Conservation (phyloP, 352 stramenopile species). For the Phytophthora chlamydospora region DNA sequence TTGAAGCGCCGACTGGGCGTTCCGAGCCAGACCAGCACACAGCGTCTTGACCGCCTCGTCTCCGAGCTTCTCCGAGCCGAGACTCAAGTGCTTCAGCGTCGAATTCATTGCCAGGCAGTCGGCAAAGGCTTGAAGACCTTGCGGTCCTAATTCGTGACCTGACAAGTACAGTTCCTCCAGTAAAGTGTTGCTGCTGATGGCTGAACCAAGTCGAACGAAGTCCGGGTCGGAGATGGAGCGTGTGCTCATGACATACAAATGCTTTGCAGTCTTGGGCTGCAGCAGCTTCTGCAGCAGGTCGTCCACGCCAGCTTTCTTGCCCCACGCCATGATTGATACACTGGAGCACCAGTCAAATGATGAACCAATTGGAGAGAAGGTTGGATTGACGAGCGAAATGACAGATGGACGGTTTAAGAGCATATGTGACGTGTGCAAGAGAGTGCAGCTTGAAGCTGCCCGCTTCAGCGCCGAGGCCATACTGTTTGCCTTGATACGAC, state of each 20-base stretch:
- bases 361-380: constrained; percentile 2
- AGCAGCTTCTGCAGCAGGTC: constrained; percentile 73
- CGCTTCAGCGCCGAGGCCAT: no score
- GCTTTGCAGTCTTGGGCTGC: constrained; percentile 64
- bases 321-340: constrained; percentile 74
- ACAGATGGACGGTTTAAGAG: constrained; percentile 14
- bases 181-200: constrained; percentile 60
- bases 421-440: constrained; percentile 12
- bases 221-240: constrained; percentile 68
- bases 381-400: not conserved
- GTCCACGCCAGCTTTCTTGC: constrained; percentile 68
- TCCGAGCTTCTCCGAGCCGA: constrained; percentile 65
- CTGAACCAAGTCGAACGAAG: constrained; percentile 49
- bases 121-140: constrained; percentile 59
- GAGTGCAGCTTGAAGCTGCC: no score
- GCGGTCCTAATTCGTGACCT: constrained; percentile 57
- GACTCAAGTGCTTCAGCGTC: constrained; percentile 69
- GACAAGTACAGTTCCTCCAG: constrained; percentile 84
- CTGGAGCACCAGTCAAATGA: constrained; percentile 27
- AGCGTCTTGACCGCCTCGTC: constrained; percentile 55
- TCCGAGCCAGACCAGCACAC: constrained; percentile 56
- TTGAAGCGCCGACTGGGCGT: constrained; percentile 57
- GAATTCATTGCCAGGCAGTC: constrained; percentile 70
- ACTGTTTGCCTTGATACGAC: no score
- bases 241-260: constrained; percentile 77